Evolutionary conservation across 495 filamentous ascomycete genomes (phyloP).

Genomic region (Aspergillus diversus): DNA sequence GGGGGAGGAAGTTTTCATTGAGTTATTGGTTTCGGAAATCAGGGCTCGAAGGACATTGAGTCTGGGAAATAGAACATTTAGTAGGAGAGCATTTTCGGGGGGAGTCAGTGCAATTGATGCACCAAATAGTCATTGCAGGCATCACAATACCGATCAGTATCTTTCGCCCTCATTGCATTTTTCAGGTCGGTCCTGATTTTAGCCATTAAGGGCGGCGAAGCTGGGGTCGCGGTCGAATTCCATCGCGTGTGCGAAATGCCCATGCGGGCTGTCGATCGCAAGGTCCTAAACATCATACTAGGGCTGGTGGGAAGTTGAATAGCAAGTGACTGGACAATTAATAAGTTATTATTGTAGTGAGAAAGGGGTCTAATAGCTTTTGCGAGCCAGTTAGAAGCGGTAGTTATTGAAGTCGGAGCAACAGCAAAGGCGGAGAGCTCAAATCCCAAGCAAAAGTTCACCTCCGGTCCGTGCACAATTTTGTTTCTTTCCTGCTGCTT

Average conservation of each 20-base stretch:
- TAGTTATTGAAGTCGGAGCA: conserved; percentile 11
- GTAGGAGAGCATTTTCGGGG: background rate
- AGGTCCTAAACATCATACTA: conserved; percentile 33
- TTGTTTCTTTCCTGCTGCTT: conserved; percentile 35
- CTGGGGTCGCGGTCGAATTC: conserved; percentile 46
- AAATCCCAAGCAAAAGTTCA: conserved; percentile 5
- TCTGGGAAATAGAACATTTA: conserved; percentile 29
- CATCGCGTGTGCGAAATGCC: conserved; percentile 40
- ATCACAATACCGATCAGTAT: conserved; percentile 50
- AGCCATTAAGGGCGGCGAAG: conserved; percentile 49
- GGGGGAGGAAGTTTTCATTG: conserved; percentile 60
- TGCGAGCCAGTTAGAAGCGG: background rate
- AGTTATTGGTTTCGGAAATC: conserved; percentile 65
- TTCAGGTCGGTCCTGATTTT: conserved; percentile 63
- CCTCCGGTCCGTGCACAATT: conserved; percentile 40
- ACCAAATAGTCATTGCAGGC: background rate
- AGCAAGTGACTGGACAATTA: too few species aligned
- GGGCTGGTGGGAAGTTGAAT: background rate
- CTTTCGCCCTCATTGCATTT: conserved; percentile 63
- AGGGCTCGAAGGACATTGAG: conserved; percentile 62
- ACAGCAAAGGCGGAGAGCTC: conserved; percentile 29
- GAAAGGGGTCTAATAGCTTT: too few species aligned
- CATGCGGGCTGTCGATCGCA: conserved; percentile 33
- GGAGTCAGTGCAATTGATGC: background rate
- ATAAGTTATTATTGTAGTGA: too few species aligned